Base-by-base conservation (phyloP, 495 filamentous ascomycete genomes). In the Penicillium antarcticum region DNA sequence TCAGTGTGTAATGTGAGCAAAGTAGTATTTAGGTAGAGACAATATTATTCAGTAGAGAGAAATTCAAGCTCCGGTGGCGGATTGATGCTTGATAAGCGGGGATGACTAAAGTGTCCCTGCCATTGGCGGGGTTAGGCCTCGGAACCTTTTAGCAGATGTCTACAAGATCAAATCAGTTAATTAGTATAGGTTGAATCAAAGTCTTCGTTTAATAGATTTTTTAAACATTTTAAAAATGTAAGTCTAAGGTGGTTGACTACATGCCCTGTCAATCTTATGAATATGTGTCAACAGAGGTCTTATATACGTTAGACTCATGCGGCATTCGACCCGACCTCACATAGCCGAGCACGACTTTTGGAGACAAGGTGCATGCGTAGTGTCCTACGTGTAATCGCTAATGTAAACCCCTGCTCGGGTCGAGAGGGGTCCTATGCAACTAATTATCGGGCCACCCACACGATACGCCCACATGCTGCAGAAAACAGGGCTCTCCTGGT, bases 11-110 rank as follows among this genome's bases (percentile, higher is more conserved):
- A 14, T 37, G 13, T 47, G 14, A 47, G 17, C 41, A 51, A 38
- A 33, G 49, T 45, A 39, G 16, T 34, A 24, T 24, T 17, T 29
- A 31, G 3, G 32, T 38, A 35, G 13, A 24, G 21, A n/a, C n/a
- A n/a, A n/a, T 32, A 24, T 14, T 45, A 38, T 18, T 42, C 37
- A 42, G 46, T 23, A 48, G 38, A 57, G 48, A 51, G 50, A 62
- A 59, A 60, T 51, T 40, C 42, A 51, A 55, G 14, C 40, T 44
- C 38, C 51, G 62, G 67, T 67, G 63, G 60, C 60, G 58, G 42
- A 44, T 14, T 23, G 31, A 40, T 71, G 69, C 59, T 72, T 74
- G 71, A 72, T 74, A 74, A 74, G 67, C 53, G 53, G 44, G 50
- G 58, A 62, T 73, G 68, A 73, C 68, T 68, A 70, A 73, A 59